Evolutionary conservation across 108 stramenopile genomes (phyloP), one percentile per base, ranked within the genome.

Genomic region (Pseudonitzschia delicatissima): DNA sequence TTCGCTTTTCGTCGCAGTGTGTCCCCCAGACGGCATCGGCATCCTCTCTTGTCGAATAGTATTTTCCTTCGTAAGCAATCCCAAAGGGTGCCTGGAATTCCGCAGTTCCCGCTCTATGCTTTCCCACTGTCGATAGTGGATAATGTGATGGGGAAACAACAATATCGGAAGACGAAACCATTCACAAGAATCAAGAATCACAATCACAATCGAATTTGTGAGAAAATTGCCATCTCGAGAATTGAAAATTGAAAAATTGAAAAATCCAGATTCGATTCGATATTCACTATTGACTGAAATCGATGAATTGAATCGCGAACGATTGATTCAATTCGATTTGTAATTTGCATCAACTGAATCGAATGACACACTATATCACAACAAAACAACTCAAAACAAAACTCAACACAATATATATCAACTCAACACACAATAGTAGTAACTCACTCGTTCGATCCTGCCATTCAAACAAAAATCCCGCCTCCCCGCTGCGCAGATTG

Each of bases 391-490:
- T n/a, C n/a, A n/a, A 6, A 39, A 39, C 37, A 39, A 8, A 8
- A 8, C 37, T 8, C 37, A 49, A 49, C n/a, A n/a, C n/a, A n/a
- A n/a, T n/a, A n/a, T 15, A 49, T 5, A 17, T 17, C 48, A 49
- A 0, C n/a, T 7, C 48, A 49, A 49, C 21, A 49, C 48, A 49
- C 17, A 7, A n/a, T 17, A 49, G n/a, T 11, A 53, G 27, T 13
- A 9, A 61, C 60, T 61, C 20, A 61, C 60, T 66, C 13, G 76
- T 77, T 5, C 76, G 69, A 31, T 77, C 76, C 37, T 58, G 44
- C 42, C 42, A 69, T 25, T 77, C 57, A 28, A 66, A 77, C 4
- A 34, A 40, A 44, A 77, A 77, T 17, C 76, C 76, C 65, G 21
- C 33, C 40, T 49, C 55, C n/a, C 59, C 69, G 13, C 44, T 57